A percentile compares a stretch with the other conserved stretches of the same genome.
These are phyloP conservation scores for Plectosphaerella cucumerina DNA, from an alignment of 2,329 filamentous ascomycete species.

Conservation along the genomic window DNA sequence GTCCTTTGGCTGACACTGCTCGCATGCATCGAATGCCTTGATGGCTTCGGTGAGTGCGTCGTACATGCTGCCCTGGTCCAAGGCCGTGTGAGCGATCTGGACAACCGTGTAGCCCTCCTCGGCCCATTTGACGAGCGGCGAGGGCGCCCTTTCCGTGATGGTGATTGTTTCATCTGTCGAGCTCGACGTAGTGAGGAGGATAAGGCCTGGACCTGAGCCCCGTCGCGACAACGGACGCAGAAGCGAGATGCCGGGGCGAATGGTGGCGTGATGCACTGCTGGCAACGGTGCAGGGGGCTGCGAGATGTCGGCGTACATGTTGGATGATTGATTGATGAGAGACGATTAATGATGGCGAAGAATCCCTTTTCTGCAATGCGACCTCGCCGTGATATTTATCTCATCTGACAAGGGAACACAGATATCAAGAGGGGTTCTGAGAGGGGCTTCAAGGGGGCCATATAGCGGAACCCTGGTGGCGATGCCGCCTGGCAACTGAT, in stretches of 20 bases:
- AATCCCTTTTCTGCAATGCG: no score
- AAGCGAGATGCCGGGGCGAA: slow-evolving; percentile 3
- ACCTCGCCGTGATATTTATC: no score
- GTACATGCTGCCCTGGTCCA: slow-evolving; percentile 7
- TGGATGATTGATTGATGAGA: no score
- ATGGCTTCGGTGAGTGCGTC: slow-evolving; percentile 14
- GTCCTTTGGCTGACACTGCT: slow-evolving; percentile 28
- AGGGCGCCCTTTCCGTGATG: slow-evolving; percentile 36
- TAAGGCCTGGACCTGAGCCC: slow-evolving; percentile 26
- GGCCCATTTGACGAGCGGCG: slow-evolving; percentile 62
- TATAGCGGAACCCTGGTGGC: no score
- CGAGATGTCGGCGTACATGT: no score
- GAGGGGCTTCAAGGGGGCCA: no score
- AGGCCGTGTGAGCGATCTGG: slow-evolving; percentile 37
- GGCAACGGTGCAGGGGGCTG: no score
- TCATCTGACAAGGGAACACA: no score
- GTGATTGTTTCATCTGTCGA: neutral
- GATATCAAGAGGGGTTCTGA: no score
- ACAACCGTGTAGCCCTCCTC: slow-evolving; percentile 65
- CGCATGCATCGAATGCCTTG: slow-evolving; percentile 14
- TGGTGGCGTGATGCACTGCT: neutral
- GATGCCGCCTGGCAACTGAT: no score
- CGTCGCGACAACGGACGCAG: slow-evolving; percentile 23
- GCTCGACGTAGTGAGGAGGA: slow-evolving; percentile 17
- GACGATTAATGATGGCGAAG: no score